Conservation (phyloP, 208 protist genomes). For the Novymonas esmeraldas region DNA sequence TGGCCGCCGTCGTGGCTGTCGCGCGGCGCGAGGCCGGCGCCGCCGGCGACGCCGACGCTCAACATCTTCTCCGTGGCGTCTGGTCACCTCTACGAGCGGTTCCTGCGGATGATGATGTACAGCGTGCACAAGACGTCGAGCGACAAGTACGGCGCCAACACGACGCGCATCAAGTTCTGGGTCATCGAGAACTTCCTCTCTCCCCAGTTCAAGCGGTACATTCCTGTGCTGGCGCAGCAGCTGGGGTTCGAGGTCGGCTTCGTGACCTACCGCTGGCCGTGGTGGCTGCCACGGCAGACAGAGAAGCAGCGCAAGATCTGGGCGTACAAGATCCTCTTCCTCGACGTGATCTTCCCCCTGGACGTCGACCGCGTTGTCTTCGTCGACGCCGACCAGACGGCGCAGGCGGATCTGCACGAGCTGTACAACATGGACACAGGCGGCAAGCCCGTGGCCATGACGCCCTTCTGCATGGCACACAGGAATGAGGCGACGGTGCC, state of each 20-base stretch:
- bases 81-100: constrained; percentile 98
- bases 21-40: constrained; percentile 1
- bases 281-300: constrained; percentile 95
- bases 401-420: constrained; percentile 86
- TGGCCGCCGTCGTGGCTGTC: constrained; percentile 33
- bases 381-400: constrained; percentile 98
- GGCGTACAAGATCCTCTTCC: constrained; percentile 99
- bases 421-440: constrained; percentile 97
- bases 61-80: constrained; percentile 99
- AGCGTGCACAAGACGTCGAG: constrained; percentile 93
- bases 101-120: constrained; percentile 99
- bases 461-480: constrained; percentile 95
- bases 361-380: constrained; percentile 98
- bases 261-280: constrained; percentile 99
- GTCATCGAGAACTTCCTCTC: constrained; percentile 98
- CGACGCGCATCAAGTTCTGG: constrained; percentile 98
- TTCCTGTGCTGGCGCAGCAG: constrained; percentile 86
- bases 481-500: constrained; percentile 91
- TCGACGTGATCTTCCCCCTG: constrained; percentile 99
- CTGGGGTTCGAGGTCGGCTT: constrained; percentile 96
- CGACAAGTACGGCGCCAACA: constrained; percentile 70
- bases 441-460: constrained; percentile 94
- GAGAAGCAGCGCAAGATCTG: constrained; percentile 99
- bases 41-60: constrained; percentile 86
- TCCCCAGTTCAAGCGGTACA: constrained; percentile 95